Evolutionary conservation across 331 rosid genomes (phyloP).

Genomic region (Arachis monticola): DNA sequence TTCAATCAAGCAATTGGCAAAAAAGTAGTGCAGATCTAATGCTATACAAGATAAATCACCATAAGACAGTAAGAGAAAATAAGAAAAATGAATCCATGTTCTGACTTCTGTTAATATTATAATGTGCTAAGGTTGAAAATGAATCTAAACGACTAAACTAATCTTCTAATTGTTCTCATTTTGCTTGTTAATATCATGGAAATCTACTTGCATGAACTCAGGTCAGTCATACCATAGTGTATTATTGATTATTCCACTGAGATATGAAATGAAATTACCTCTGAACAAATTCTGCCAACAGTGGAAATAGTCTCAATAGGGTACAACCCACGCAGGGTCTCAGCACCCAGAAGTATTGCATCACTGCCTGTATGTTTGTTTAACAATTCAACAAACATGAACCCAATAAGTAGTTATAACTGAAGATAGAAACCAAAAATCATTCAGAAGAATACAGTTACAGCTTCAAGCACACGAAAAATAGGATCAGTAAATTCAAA

Average conservation of each 20-base stretch:
- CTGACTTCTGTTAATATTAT: not conserved
- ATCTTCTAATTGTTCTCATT: too few relatives aligned
- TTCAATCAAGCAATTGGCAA: conserved; percentile 25
- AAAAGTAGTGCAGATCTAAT: not conserved
- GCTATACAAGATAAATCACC: conserved; percentile 10
- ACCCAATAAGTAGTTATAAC: conserved; percentile 12
- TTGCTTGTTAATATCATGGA: too few relatives aligned
- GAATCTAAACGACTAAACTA: too few relatives aligned
- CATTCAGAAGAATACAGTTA: not conserved
- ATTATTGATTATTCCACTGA: too few relatives aligned
- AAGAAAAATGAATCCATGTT: not conserved
- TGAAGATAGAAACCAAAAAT: conserved; percentile 9
- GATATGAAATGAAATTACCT: conserved; percentile 50
- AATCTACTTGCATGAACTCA: too few relatives aligned
- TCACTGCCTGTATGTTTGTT: conserved; percentile 77
- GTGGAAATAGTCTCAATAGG: conserved; percentile 95
- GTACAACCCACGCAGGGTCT: conserved; percentile 94
- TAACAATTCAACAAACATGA: conserved; percentile 33
- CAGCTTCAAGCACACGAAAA: not conserved
- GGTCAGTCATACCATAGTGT: too few relatives aligned
- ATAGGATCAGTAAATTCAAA: not conserved
- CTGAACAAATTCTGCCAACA: conserved; percentile 92
- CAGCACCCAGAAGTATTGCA: conserved; percentile 98
- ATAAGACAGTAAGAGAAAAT: not conserved
- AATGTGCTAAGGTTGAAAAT: too few relatives aligned